Evolutionary conservation across 306 rosid genomes (phyloP), one percentile per base, ranked within the genome.

Genomic region (Cyclanthera cordifolia): DNA sequence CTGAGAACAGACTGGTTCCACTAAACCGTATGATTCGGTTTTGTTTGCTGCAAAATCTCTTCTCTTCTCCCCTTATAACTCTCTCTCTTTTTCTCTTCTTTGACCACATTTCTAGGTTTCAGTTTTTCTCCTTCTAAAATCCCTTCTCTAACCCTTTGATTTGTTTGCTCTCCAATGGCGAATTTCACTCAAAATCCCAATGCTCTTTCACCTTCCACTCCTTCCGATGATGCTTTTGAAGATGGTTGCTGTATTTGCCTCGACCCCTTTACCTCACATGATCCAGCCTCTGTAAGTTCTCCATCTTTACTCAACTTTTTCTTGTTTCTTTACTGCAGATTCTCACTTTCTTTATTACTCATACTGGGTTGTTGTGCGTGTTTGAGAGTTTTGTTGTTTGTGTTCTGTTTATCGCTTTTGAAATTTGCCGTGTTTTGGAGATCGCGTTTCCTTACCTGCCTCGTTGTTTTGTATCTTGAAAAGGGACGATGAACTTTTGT

Each of bases 181-280:
- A 49, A 46, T 73, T 72, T 88, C 58, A 75, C 80, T 32, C 19
- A 39, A 39, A 39, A 39, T 39, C 45, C 45, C 45, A 39, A 39
- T 39, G 45, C 2, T 39, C 45, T 72, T 72, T 74, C 76, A n/a
- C 47, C 84, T 23, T 55, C 81, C 19, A 79, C 87, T 1, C 24
- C 47, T 14, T 63, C 75, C 11, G 89, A 82, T 2, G 96, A 91
- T 72, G 56, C 52, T 68, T 69, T 48, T 1, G 97, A 88, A 47
- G 95, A 91, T 71, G 83, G 80, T 34, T 91, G 97, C 82, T 89
- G 97, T 64, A 89, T 91, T 16, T 91, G 97, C 74, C 83, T 91
- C 0, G 95, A 91, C 65, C 81, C 94, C 13, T 91, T 91, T 82
- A 72, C 55, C 71, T 7, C 85, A 30, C 58, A 84, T 4, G 95